Base-by-base conservation (phyloP, 176 grass and related monocot species). In the Saccharum officinarum region DNA sequence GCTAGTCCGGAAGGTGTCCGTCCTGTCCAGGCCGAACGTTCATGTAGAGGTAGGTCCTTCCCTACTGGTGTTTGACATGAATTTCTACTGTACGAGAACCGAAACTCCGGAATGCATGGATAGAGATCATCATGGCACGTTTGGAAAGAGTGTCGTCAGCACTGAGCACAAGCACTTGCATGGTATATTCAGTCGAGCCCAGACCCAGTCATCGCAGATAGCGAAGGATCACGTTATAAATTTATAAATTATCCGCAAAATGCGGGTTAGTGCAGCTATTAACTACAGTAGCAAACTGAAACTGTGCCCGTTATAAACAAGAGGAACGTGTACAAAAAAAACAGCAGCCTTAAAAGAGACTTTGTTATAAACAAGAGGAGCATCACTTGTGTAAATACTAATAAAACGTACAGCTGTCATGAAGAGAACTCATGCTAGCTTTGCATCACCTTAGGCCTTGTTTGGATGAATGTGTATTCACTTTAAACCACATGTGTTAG, bases 1-100 rank as follows among this genome's bases (percentile, higher is more conserved):
- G 44, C 44, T 46, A 40, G 33, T 33, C 41, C 42, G 23, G 70
- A 68, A 75, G 78, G 85, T 76, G 78, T 42, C 60, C 20, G 62
- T 87, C 85, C 37, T 82, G 71, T 87, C 85, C 61, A 3, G 71
- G 72, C 79, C 72, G 36, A 82, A 82, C 47, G 5, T 77, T 87
- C 78, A 67, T 77, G 72, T 52, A 60, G 61, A 34, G 25, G 73
- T 82, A 28, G 79, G 86, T 61, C 3, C 2, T 17, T 11, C 18
- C n/a, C 57, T 4, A 82, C 79, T 82, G 26, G 71, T 44, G 70
- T 25, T 50, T 79, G 25, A 44, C 28, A 28, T n/a, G n/a, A 69
- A 18, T 59, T 0, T 42, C 63, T 34, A 46, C 74, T 46, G 47
- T 70, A 7, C 23, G 4, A 50, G 8, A 18, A 75, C 40, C 6